A percentile compares a stretch with the other conserved stretches of the same genome.
These are phyloP conservation scores for Suillus tomentosus DNA, from an alignment of 768 basidiomycete species.

Conservation along the genomic window DNA sequence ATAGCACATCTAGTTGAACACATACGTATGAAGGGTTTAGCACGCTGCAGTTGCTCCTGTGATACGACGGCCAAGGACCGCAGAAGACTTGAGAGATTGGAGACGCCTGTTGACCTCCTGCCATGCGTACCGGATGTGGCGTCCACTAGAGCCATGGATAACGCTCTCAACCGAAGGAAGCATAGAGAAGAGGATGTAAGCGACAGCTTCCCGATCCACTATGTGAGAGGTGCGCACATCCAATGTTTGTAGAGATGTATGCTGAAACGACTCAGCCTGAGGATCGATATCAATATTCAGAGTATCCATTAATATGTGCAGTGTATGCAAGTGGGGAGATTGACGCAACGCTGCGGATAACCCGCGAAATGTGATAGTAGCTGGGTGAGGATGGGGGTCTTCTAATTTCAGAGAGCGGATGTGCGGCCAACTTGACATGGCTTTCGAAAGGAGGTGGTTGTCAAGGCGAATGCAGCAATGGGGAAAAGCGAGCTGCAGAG, in stretches of 20 bases:
- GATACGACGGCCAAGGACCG: not conserved
- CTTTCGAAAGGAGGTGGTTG: not conserved
- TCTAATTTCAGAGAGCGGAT: conserved; percentile 1
- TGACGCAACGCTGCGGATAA: not conserved
- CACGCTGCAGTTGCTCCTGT: not conserved
- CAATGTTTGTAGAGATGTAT: not conserved
- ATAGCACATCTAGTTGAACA: not conserved
- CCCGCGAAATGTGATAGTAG: conserved; percentile 1
- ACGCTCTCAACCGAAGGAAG: not conserved
- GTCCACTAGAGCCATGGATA: not conserved
- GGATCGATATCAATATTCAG: not conserved
- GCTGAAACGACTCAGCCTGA: not conserved
- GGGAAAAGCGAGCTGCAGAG: not conserved
- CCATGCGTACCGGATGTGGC: conserved; percentile 1
- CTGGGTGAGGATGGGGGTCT: not conserved
- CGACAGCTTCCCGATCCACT: not conserved
- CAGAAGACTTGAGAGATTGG: conserved; percentile 5
- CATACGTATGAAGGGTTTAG: not conserved
- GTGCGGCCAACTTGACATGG: not conserved
- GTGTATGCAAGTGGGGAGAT: not conserved
- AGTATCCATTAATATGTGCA: not conserved
- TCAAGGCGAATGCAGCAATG: not conserved
- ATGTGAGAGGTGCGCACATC: conserved; percentile 2
- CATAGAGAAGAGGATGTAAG: not conserved
- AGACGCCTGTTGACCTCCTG: conserved; percentile 1